Percentiles rank a stretch among this genome's conserved stretches.
phyloP scores from a whole-genome alignment of 1,139 yeast species.

The Pichia cactophila region DNA sequence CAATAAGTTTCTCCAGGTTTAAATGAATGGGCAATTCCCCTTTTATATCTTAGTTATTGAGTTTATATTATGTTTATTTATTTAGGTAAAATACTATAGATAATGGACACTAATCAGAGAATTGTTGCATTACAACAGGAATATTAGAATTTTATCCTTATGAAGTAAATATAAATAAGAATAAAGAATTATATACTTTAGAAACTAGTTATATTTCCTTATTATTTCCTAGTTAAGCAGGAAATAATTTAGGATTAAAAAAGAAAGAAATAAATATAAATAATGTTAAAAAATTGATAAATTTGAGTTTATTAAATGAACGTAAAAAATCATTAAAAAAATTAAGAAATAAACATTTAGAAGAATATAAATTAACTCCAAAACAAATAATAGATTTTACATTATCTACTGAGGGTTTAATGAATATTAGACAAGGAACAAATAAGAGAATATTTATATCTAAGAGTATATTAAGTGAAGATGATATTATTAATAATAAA shows the following conservation, averaged over 20 bases:
- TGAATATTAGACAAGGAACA: conserved; percentile 1
- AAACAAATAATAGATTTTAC: conserved; percentile 1
- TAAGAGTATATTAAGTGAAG: neutral
- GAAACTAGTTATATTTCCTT: conserved; percentile 2
- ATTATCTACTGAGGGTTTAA: conserved; percentile 1
- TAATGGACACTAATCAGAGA: too few species aligned
- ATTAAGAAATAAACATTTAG: conserved; percentile 1
- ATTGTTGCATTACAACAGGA: too few species aligned
- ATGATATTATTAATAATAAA: conserved; percentile 1
- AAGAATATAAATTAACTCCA: neutral
- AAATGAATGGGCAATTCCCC: too few species aligned
- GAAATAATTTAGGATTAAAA: conserved; percentile 2
- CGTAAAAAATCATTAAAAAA: conserved; percentile 2
- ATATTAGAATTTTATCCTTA: conserved; percentile 3
- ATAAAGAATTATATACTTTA: conserved; percentile 2
- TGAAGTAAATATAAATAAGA: conserved; percentile 1
- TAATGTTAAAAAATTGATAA: conserved; percentile 1
- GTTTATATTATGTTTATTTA: too few species aligned
- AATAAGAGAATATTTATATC: conserved; percentile 1
- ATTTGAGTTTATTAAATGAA: conserved; percentile 2
- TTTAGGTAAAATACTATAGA: too few species aligned
- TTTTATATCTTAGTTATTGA: too few species aligned
- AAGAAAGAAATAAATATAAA: conserved; percentile 3
- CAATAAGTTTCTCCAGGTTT: too few species aligned
- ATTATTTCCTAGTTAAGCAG: conserved; percentile 1